Percentiles rank a stretch among this genome's conserved stretches.
Evolutionary conservation across 2,329 filamentous ascomycete genomes (phyloP).

Genomic region (Cladosporium sp.): DNA sequence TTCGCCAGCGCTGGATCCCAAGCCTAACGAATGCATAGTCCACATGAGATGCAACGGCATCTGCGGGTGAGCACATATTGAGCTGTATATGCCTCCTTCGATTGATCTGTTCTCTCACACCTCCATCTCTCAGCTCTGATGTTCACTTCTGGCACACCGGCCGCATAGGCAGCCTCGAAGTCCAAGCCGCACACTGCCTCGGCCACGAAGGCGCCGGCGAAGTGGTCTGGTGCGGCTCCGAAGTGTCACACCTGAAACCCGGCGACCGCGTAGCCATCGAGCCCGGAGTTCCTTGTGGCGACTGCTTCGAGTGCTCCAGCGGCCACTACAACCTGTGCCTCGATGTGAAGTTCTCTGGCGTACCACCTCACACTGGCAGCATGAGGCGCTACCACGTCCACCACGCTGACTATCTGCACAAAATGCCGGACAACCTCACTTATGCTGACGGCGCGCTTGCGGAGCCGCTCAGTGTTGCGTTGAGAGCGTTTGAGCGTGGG

Average conservation of each 20-base stretch:
- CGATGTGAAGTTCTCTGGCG: slow-evolving; percentile 83
- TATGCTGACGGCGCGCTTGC: slow-evolving; percentile 84
- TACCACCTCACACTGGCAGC: slow-evolving; percentile 67
- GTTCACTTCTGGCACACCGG: slow-evolving; percentile 39
- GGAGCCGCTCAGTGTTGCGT: slow-evolving; percentile 55
- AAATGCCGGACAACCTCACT: slow-evolving; percentile 70
- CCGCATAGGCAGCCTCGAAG: slow-evolving; percentile 58
- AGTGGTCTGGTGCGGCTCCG: slow-evolving; percentile 55
- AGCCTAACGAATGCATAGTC: slow-evolving; percentile 25
- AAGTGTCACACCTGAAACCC: slow-evolving; percentile 52
- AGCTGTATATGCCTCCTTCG: neutral
- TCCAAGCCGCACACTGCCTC: slow-evolving; percentile 61
- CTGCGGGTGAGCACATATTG: slow-evolving; percentile 19
- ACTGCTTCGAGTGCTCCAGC: slow-evolving; percentile 62
- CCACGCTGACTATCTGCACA: slow-evolving; percentile 85
- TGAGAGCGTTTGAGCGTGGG: slow-evolving; percentile 42
- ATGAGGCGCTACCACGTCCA: slow-evolving; percentile 79
- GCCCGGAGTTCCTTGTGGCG: slow-evolving; percentile 61
- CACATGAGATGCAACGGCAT: slow-evolving; percentile 29
- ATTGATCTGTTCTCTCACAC: neutral
- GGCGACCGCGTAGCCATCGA: slow-evolving; percentile 66
- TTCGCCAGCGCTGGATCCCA: slow-evolving; percentile 23
- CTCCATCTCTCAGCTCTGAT: slow-evolving; percentile 18
- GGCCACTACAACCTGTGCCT: slow-evolving; percentile 88
- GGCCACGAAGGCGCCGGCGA: slow-evolving; percentile 69